Percentiles rank a stretch among this genome's conserved stretches.
Evolutionary conservation across 2,329 filamentous ascomycete genomes (phyloP).

Genomic region (Clarireedia homoeocarpa): DNA sequence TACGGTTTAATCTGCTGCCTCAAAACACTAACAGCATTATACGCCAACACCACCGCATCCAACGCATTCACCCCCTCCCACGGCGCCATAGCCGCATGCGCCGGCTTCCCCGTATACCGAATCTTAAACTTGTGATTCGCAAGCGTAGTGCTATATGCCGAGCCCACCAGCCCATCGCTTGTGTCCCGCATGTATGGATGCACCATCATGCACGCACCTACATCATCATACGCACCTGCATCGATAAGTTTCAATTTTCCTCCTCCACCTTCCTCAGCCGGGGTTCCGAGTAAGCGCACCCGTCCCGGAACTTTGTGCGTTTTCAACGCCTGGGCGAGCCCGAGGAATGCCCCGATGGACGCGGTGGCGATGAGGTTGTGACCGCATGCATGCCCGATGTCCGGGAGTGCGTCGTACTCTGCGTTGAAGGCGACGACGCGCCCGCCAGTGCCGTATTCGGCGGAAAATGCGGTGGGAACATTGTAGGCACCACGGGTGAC

Average conservation of each 20-base stretch:
- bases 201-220: conserved; percentile 34
- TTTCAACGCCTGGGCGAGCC: conserved; percentile 21
- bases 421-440: conserved; percentile 36
- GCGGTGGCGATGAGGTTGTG: conserved; percentile 37
- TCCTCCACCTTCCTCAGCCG: conserved; percentile 25
- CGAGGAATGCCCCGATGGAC: conserved; percentile 33
- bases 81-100: conserved; percentile 34
- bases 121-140: conserved; percentile 16
- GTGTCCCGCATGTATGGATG: conserved; percentile 20
- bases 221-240: conserved; percentile 35
- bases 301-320: conserved; percentile 19
- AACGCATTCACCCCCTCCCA: conserved; percentile 35
- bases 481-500: conserved; percentile 44
- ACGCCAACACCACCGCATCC: conserved; percentile 32
- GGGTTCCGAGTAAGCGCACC: conserved; percentile 27
- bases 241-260: conserved; percentile 37
- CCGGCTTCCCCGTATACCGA: conserved; percentile 24
- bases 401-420: conserved; percentile 40
- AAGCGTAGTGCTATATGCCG: conserved; percentile 10
- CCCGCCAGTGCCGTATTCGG: conserved; percentile 35
- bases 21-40: conserved; percentile 28
- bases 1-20: conserved; percentile 26
- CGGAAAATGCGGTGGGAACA: conserved; percentile 44
- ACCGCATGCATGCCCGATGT: conserved; percentile 36
- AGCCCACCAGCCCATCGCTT: background rate